Evolutionary conservation across 192 early-diverging fungal genomes (phyloP).

Genomic region (Coemansia sp.): DNA sequence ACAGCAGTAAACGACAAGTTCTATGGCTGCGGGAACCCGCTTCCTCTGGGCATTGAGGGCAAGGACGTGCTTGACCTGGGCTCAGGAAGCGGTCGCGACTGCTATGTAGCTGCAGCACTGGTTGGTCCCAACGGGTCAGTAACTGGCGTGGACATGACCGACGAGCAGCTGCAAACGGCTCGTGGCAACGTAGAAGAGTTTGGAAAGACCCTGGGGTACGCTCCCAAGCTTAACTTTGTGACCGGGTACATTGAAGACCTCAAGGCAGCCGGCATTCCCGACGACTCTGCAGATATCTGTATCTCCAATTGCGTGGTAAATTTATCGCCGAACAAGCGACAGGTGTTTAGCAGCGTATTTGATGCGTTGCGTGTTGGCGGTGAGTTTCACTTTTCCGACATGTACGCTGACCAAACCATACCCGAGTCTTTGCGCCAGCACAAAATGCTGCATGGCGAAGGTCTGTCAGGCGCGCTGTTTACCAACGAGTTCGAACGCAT

Average conservation of each 20-base stretch:
- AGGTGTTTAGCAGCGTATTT: conserved; percentile 42
- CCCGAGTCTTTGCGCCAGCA: conserved; percentile 25
- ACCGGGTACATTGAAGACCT: conserved; percentile 51
- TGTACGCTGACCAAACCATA: conserved; percentile 44
- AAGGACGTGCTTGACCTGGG: conserved; percentile 48
- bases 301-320: conserved; percentile 53
- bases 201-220: conserved; percentile 33
- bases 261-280: conserved; percentile 15
- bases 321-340: conserved; percentile 49
- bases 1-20: conserved; percentile 36
- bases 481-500: conserved; percentile 44
- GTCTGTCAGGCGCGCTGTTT: conserved; percentile 39
- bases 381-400: conserved; percentile 49
- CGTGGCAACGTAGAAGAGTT: conserved; percentile 21
- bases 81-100: conserved; percentile 48
- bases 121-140: conserved; percentile 46
- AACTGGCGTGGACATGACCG: conserved; percentile 54
- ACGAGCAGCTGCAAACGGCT: conserved; percentile 47
- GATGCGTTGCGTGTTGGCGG: conserved; percentile 33
- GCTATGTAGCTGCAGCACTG: conserved; percentile 48
- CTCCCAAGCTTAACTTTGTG: conserved; percentile 41
- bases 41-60: conserved; percentile 48
- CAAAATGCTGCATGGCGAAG: conserved; percentile 41
- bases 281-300: conserved; percentile 39
- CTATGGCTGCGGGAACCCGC: conserved; percentile 47